Conservation (phyloP, 192 early-diverging fungal species). For the Gonapodya prolifera region DNA sequence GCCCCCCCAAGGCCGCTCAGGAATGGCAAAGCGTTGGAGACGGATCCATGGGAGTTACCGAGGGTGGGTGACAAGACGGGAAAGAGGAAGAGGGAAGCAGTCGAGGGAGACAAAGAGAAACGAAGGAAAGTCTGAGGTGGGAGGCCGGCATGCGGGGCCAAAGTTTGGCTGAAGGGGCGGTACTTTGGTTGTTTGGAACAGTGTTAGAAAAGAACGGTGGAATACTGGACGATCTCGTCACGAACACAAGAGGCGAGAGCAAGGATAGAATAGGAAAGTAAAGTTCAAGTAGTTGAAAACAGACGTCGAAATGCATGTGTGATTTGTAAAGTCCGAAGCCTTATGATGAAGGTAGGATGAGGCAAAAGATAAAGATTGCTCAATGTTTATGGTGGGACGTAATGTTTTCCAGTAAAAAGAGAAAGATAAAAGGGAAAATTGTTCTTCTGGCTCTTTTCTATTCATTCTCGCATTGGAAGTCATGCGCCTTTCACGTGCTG, state of each 20-base stretch:
- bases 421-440: too few relatives aligned
- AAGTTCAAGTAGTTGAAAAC: neutral
- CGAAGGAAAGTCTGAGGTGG: neutral
- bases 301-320: too few relatives aligned
- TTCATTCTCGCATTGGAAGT: too few relatives aligned
- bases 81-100: neutral
- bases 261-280: neutral
- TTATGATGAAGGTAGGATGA: too few relatives aligned
- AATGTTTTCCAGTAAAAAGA: too few relatives aligned
- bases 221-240: neutral
- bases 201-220: neutral
- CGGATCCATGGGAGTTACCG: neutral
- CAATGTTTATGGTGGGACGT: too few relatives aligned
- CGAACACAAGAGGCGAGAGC: neutral
- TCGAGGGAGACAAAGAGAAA: neutral
- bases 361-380: too few relatives aligned
- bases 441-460: too few relatives aligned
- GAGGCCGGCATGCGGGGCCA: neutral
- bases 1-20: neutral
- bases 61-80: neutral
- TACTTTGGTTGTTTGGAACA: neutral
- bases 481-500: too few relatives aligned
- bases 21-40: neutral
- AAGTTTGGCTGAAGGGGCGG: neutral
- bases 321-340: too few relatives aligned